A percentile compares a stretch with the other conserved stretches of the same genome.
Conservation (phyloP, 371 early-diverging fungal genomes). For the Actinomortierella wolfii region DNA sequence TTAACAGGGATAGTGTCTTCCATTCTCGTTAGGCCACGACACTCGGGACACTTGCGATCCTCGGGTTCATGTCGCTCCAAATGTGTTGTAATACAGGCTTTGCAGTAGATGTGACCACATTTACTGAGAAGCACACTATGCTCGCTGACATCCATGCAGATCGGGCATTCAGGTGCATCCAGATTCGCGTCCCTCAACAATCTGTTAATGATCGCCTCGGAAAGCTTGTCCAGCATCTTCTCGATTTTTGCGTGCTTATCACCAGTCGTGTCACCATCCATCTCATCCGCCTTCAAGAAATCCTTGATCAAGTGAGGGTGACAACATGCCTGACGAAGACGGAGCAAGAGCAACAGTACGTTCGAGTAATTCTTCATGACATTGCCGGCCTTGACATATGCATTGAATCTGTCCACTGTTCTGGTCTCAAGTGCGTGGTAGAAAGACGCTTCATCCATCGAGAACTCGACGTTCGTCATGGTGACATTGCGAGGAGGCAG, state of each 20-base stretch:
- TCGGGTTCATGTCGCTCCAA: slow-evolving; percentile 29
- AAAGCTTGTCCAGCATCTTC: slow-evolving; percentile 16
- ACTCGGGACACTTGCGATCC: slow-evolving; percentile 41
- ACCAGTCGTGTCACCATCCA: slow-evolving; percentile 46
- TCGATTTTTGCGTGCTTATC: slow-evolving; percentile 16
- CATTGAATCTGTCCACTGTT: slow-evolving; percentile 51
- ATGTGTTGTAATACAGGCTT: slow-evolving; percentile 36
- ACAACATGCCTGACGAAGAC: slow-evolving; percentile 69
- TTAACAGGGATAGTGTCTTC: slow-evolving; percentile 26
- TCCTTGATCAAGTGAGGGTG: slow-evolving; percentile 70
- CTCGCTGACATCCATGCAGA: slow-evolving; percentile 45
- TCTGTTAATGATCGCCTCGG: slow-evolving; percentile 37
- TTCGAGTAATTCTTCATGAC: slow-evolving; percentile 60
- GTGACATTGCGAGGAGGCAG: slow-evolving; percentile 65
- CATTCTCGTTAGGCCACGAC: slow-evolving; percentile 15
- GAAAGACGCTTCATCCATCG: slow-evolving; percentile 58
- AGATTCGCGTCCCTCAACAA: slow-evolving; percentile 54
- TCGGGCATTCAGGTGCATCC: slow-evolving; percentile 39
- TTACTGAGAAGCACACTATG: slow-evolving; percentile 33
- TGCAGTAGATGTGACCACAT: slow-evolving; percentile 44
- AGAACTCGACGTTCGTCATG: slow-evolving; percentile 56
- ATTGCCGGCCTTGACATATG: slow-evolving; percentile 48
- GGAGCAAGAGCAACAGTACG: slow-evolving; percentile 58
- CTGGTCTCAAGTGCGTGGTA: slow-evolving; percentile 63
- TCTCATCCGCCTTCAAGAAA: slow-evolving; percentile 68